phyloP scores from a whole-genome alignment of 1,139 yeast species.

The Spencermartinsiella ligniputridi region DNA sequence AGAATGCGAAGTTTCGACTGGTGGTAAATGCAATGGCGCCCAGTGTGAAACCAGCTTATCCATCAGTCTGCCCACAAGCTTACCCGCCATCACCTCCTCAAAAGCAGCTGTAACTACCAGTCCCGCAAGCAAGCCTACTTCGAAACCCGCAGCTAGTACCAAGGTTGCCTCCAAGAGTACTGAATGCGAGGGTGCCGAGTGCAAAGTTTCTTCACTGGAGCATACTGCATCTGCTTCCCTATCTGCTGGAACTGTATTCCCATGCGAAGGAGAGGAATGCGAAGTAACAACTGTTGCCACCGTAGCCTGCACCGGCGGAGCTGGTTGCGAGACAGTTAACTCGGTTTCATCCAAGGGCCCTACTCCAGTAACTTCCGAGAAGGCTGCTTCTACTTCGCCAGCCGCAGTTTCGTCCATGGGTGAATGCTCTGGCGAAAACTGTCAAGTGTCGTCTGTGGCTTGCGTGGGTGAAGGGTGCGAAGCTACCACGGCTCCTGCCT shows the following conservation, averaged over 20 bases:
- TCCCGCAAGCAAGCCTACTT: neutral
- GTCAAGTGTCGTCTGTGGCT: neutral
- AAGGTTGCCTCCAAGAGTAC: neutral
- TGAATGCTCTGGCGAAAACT: neutral
- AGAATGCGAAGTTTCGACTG: no score
- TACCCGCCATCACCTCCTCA: neutral
- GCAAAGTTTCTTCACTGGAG: neutral
- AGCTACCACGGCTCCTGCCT: neutral
- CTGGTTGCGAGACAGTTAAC: neutral
- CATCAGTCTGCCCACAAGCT: no score
- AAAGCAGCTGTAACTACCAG: neutral
- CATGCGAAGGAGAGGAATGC: constrained; percentile 1
- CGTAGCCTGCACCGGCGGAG: neutral
- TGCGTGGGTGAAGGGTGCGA: neutral
- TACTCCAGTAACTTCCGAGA: neutral
- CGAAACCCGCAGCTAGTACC: no score
- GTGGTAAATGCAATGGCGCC: no score
- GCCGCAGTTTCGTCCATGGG: neutral
- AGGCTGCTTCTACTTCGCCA: neutral
- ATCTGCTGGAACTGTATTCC: neutral
- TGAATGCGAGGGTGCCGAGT: neutral
- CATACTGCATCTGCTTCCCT: no score
- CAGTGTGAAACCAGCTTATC: no score
- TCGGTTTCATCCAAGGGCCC: neutral
- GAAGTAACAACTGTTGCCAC: neutral